These are phyloP conservation scores for Hymenochaete sp. DNA, from an alignment of 1,284 basidiomycete species.

Conservation along the genomic window DNA sequence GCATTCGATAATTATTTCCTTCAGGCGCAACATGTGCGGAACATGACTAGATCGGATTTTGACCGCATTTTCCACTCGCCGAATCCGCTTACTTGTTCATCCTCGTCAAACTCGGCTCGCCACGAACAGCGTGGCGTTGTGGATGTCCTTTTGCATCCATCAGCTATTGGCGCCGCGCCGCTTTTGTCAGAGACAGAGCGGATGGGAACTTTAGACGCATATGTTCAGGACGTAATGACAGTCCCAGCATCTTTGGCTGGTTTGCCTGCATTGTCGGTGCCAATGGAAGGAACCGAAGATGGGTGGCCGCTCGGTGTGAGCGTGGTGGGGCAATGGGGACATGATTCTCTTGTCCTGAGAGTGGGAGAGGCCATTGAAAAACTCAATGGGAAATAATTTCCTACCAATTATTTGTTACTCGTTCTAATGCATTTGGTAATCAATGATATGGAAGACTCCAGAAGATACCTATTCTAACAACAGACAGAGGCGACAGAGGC, in stretches of 20 bases:
- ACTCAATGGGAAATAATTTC: background rate
- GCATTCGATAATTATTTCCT: constrained; percentile 97
- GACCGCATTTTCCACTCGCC: constrained; percentile 54
- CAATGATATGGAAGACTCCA: too few relatives aligned
- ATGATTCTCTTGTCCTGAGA: constrained; percentile 54
- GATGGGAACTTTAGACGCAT: constrained; percentile 38
- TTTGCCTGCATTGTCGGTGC: constrained; percentile 75
- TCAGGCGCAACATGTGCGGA: constrained; percentile 79
- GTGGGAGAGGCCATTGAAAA: constrained; percentile 8
- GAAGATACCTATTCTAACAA: too few relatives aligned
- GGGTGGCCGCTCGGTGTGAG: constrained; percentile 86
- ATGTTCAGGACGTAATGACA: constrained; percentile 89
- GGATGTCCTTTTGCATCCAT: constrained; percentile 81
- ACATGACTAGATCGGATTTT: constrained; percentile 68
- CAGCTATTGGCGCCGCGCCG: constrained; percentile 75
- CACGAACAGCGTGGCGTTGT: constrained; percentile 30
- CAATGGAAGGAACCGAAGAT: constrained; percentile 42
- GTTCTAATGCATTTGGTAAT: too few relatives aligned
- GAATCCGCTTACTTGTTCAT: constrained; percentile 33
- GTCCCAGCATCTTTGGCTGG: constrained; percentile 89
- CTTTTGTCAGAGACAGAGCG: constrained; percentile 28
- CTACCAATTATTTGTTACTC: background rate
- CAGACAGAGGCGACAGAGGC: too few relatives aligned
- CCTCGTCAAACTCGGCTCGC: too few relatives aligned
- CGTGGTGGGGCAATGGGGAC: constrained; percentile 87